Base-by-base conservation (phyloP, 169 alveolate species). In the Plasmodium falciparum region DNA sequence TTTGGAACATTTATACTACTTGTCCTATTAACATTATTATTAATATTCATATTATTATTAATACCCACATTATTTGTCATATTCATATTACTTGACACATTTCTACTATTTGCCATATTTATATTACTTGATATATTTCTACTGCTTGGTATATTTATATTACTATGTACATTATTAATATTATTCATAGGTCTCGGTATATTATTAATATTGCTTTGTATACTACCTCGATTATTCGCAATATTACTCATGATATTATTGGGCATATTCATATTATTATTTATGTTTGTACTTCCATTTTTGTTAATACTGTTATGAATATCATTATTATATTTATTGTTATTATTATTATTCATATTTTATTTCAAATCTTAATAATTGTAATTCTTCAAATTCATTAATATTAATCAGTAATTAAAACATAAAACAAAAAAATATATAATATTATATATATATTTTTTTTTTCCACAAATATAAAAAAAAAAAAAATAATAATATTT, bases 241-340 rank as follows among this genome's bases (percentile, higher is more conserved):
- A 49, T 70, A 56, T 56, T 45, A 43, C 20, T 74, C 17, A 43
- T 33, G 43, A 73, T 73, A 56, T 33, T 33, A 29, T 29, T 52
- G 17, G 71, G 50, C 26, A 26, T 45, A 62, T 56, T 80, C 85
- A 69, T 11, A 69, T 56, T 80, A 39, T 49, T 69, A 13, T 72
- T 72, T 58, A 69, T 72, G 24, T 63, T 33, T 8, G 33, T 62
- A 33, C 66, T 69, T 74, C 85, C 29, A 29, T 69, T 80, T 61
- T 67, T 66, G 11, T 56, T 80, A 17, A 49, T 70, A 66, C 70
- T 69, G 24, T 24, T 80, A 49, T 67, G 69, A 3, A 56, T 66
- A 56, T 80, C 90, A 33, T 74, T 74, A 52, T 54, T 67, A 74
- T 61, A 61, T 49, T 26, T 58, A 59, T 63, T 74, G 39, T 43